phyloP scores from a whole-genome alignment of 495 filamentous ascomycete genomes.

The Xylaria intraflava region DNA sequence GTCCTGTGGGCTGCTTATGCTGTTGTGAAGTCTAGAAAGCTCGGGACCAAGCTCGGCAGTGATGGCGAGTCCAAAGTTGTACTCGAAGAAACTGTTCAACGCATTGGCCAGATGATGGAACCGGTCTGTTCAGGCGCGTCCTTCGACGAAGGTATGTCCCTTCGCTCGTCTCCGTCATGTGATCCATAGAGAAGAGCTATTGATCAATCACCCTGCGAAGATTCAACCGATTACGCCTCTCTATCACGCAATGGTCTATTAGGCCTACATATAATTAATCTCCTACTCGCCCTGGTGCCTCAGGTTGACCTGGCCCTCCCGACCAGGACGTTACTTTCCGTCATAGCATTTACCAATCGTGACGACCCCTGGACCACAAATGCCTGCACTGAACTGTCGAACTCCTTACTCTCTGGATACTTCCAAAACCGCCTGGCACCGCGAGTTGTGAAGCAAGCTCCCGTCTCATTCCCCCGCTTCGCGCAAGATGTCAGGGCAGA shows the following conservation, averaged over 20 bases:
- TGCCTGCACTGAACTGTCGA: constrained; percentile 38
- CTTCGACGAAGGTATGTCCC: constrained; percentile 16
- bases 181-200: background rate
- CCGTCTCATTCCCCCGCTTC: background rate
- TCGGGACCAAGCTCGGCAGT: background rate
- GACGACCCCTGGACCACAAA: constrained; percentile 50
- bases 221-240: constrained; percentile 15
- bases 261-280: constrained; percentile 10
- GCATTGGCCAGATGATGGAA: constrained; percentile 13
- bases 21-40: constrained; percentile 6
- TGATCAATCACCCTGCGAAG: background rate
- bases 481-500: background rate
- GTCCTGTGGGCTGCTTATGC: constrained; percentile 11
- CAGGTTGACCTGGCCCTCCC: constrained; percentile 10
- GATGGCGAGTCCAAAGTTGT: background rate
- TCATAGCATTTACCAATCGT: constrained; percentile 42
- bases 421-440: background rate
- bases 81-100: constrained; percentile 8
- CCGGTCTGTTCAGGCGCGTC: constrained; percentile 15
- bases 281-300: constrained; percentile 3
- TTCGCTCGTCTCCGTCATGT: background rate
- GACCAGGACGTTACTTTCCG: constrained; percentile 19
- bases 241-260: constrained; percentile 17
- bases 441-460: background rate
- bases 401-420: constrained; percentile 21